Percentiles rank a stretch among this genome's conserved stretches.
phyloP scores from a whole-genome alignment of 306 rosid species.

The Cucumis melo region DNA sequence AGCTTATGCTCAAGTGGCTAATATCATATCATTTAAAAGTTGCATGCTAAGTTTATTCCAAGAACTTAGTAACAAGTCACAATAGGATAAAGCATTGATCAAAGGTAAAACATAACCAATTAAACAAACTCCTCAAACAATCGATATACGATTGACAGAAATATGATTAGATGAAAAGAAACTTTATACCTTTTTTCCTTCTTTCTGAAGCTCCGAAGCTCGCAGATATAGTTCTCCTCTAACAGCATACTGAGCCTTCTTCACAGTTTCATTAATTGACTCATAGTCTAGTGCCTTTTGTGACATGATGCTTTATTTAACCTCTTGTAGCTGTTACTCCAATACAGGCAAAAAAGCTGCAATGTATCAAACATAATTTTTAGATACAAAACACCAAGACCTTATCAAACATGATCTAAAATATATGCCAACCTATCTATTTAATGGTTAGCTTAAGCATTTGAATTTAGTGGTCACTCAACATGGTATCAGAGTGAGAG shows the following conservation, averaged over 20 bases:
- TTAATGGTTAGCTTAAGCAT: neutral
- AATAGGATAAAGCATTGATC: neutral
- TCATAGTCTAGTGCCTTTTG: slow-evolving; percentile 65
- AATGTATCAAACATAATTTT: neutral
- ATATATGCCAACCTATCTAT: neutral
- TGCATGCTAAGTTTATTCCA: neutral
- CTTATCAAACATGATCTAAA: too few species aligned
- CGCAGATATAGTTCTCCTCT: slow-evolving; percentile 95
- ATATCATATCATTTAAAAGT: neutral
- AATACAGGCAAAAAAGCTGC: neutral
- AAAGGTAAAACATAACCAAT: neutral
- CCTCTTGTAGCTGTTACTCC: slow-evolving; percentile 19
- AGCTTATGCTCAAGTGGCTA: neutral
- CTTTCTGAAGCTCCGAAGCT: slow-evolving; percentile 96
- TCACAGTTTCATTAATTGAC: slow-evolving; percentile 76
- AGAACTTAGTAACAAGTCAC: neutral
- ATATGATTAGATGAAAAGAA: neutral
- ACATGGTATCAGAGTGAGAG: neutral
- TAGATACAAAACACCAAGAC: neutral
- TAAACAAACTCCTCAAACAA: neutral
- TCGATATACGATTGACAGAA: neutral
- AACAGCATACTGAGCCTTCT: slow-evolving; percentile 90
- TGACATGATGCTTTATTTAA: slow-evolving; percentile 45
- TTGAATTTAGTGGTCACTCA: neutral
- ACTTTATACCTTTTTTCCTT: slow-evolving; percentile 76